Evolutionary conservation across 164 flowering plant species (phyloP).

Genomic region (Liquidambar formosana): DNA sequence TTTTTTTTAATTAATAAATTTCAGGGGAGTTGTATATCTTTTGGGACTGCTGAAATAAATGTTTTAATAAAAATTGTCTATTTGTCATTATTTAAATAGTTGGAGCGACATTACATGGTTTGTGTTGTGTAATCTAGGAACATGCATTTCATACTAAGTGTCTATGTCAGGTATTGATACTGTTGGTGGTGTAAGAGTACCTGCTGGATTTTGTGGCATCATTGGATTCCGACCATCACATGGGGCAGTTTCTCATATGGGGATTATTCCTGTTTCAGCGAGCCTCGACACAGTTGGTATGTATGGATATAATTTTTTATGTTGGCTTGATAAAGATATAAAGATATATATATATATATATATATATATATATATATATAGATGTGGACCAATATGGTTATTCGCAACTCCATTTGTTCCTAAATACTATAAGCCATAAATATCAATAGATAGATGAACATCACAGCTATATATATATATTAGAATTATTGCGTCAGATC

Average conservation of each 20-base stretch:
- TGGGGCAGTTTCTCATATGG: slow-evolving; percentile 70
- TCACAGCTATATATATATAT: no score
- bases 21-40: no score
- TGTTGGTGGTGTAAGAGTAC: slow-evolving; percentile 85
- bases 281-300: slow-evolving; percentile 92
- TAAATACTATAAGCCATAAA: no score
- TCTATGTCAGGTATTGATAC: slow-evolving; percentile 74
- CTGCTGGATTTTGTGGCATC: slow-evolving; percentile 81
- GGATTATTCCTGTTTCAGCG: slow-evolving; percentile 70
- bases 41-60: no score
- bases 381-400: neutral
- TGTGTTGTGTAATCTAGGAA: neutral
- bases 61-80: no score
- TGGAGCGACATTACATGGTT: neutral
- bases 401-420: no score
- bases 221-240: slow-evolving; percentile 83
- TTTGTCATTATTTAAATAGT: no score
- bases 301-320: slow-evolving; percentile 12
- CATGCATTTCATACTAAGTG: neutral
- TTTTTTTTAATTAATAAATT: no score
- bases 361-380: no score
- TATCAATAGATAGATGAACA: no score
- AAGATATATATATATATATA: no score
- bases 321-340: neutral
- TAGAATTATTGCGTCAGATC: no score